Evolutionary conservation across 805 yeast species (phyloP), one percentile per base, ranked within the genome.

Genomic region (Priceomyces haplophilus): DNA sequence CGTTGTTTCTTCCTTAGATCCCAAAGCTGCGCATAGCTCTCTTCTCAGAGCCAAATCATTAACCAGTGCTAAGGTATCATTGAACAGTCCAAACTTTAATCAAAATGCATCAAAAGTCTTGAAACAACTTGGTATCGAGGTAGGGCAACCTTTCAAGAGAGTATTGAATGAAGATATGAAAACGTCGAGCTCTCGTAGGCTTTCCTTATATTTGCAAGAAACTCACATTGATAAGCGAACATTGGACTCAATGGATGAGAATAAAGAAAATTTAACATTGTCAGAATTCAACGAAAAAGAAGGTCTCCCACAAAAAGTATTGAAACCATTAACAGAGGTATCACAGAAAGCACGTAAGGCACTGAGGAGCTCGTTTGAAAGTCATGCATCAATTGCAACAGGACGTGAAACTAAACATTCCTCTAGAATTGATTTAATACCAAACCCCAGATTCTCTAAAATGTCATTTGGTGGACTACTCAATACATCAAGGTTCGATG

Each of bases 371-470:
- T 17, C 30, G 19, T 23, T 40, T 21, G 37, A 34, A 16, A 25
- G 21, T 18, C 25, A 4, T 3, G 10, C 3, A 10, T 19, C 31
- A 17, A 23, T 20, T 15, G 21, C 23, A 11, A 21, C 19, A 13
- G 16, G 13, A 7, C 34, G 29, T 8, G 32, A 20, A 20, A 20
- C 25, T 5, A 24, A 24, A 13, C 5, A 24, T 12, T 19, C 40
- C 16, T 12, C 31, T 11, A 21, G 10, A 16, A 12, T n/a, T 30
- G 59, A 47, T 7, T 53, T 65, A 40, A 64, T 68, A 29, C 76
- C 76, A 5, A 70, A 71, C 40, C 75, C 75, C 8, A 52, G 69
- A 27, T 71, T 71, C 42, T 71, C 76, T 0, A 56, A 65, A 29
- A 59, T 71, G 40, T 69, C 76, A 0, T 67, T 71, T 51, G 67